phyloP scores from a whole-genome alignment of 345 rosid genomes.

The Lumnitzera racemosa region DNA sequence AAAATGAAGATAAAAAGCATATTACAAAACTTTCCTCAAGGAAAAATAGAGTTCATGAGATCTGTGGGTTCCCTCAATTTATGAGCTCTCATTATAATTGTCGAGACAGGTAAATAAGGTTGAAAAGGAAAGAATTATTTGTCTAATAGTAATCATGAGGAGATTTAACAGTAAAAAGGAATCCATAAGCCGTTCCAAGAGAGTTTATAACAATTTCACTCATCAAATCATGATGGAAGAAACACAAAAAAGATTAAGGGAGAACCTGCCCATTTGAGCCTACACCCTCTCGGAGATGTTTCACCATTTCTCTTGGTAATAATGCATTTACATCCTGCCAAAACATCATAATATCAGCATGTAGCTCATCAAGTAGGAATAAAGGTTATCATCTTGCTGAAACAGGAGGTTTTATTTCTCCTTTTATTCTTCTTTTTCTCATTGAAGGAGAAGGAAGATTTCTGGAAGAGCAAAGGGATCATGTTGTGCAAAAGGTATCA shows the following conservation, averaged over 20 bases:
- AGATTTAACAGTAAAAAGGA: too few species aligned
- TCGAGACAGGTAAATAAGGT: too few species aligned
- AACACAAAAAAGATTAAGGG: conserved; percentile 3
- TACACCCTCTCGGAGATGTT: conserved; percentile 67
- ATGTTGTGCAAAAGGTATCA: neutral
- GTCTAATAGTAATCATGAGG: too few species aligned
- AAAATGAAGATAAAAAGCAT: too few species aligned
- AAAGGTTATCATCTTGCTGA: neutral
- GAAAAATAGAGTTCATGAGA: too few species aligned
- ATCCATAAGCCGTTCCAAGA: too few species aligned
- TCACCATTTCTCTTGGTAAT: conserved; percentile 64
- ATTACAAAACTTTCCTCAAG: too few species aligned
- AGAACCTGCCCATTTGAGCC: conserved; percentile 81
- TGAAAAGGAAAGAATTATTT: too few species aligned
- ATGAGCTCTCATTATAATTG: too few species aligned
- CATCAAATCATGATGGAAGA: neutral
- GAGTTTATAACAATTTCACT: neutral
- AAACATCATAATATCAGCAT: conserved; percentile 10
- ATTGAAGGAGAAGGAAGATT: too few species aligned
- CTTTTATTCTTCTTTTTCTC: conserved; percentile 1
- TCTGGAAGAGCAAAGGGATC: too few species aligned
- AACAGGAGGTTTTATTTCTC: neutral
- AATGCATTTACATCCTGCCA: conserved; percentile 54
- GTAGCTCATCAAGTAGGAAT: neutral
- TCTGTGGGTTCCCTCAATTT: too few species aligned